Base-by-base conservation (phyloP, 2,329 filamentous ascomycete species). In the Hypoxylon sp. region DNA sequence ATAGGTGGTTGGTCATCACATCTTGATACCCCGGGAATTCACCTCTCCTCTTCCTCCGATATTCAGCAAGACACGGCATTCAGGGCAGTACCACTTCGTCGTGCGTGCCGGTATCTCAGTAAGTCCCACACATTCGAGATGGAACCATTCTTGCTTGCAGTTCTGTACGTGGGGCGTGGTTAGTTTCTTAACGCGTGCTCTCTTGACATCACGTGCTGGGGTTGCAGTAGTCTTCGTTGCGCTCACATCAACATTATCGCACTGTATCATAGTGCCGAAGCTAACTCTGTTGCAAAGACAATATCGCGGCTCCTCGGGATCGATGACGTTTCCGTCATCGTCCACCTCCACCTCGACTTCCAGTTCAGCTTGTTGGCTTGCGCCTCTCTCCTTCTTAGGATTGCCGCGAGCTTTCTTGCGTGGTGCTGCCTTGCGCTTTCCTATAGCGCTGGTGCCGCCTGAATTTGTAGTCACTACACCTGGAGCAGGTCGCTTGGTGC, bases 141-240 rank as follows among this genome's bases (percentile, higher is more conserved):
- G 93, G 78, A 95, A 96, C 93, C 93, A 96, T 79, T 95, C 92
- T 70, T 89, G 89, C 73, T 93, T 90, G 81, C 93, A 96, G 80
- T 92, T 83, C 82, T 86, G 75, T 71, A 68, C 62, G 65, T 56
- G 67, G 64, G 71, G 63, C 53, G 61, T 56, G 57, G 74, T 77
- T 72, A 75, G 72, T 74, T 66, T 70, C 59, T 72, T 51, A 54
- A 56, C 68, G 44, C 26, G 52, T 55, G 48, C 62, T 65, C 37
- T 71, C 39, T 61, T 46, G 19, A 50, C 57, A 37, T 47, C 42
- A 63, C 63, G 56, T 68, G 68, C 50, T 72, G 65, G 67, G 65
- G 63, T 24, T 54, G 55, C 55, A 62, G 53, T 55, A 63, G 56
- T 70, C 59, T 67, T 47, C 59, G 53, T 63, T 69, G 61, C 59